Evolutionary conservation across 208 protist species (phyloP).

Genomic region (Tetramitus jugosus): DNA sequence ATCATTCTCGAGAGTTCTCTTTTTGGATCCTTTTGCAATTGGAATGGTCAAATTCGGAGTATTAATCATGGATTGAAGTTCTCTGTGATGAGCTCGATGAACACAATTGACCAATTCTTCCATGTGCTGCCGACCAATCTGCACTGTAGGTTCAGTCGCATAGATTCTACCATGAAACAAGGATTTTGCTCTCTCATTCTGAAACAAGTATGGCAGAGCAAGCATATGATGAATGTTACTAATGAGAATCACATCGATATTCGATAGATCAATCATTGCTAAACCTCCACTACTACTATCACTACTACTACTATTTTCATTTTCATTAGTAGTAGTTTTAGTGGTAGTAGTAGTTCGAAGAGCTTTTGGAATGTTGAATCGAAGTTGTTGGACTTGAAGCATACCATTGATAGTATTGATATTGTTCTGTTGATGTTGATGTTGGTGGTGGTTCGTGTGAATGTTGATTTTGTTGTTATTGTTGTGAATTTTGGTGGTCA

Average conservation of each 20-base stretch:
- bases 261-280: not conserved
- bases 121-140: slow-evolving; percentile 11
- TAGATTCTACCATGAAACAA: not conserved
- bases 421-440: not conserved
- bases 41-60: not conserved
- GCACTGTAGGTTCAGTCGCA: slow-evolving; percentile 11
- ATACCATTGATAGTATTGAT: not conserved
- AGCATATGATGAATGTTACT: not conserved
- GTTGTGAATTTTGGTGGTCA: not conserved
- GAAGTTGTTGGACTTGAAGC: not conserved
- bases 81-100: not conserved
- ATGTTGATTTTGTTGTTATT: not conserved
- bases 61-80: not conserved
- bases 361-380: not conserved
- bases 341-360: too few relatives aligned
- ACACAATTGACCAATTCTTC: not conserved
- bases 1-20: not conserved
- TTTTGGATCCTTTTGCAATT: too few relatives aligned
- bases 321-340: too few relatives aligned
- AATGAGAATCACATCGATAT: not conserved
- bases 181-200: not conserved
- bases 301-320: not conserved
- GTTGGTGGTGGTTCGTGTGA: not conserved
- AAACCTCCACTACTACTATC: not conserved
- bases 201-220: not conserved